Conservation (phyloP, 306 rosid species). For the Rosa persica region DNA sequence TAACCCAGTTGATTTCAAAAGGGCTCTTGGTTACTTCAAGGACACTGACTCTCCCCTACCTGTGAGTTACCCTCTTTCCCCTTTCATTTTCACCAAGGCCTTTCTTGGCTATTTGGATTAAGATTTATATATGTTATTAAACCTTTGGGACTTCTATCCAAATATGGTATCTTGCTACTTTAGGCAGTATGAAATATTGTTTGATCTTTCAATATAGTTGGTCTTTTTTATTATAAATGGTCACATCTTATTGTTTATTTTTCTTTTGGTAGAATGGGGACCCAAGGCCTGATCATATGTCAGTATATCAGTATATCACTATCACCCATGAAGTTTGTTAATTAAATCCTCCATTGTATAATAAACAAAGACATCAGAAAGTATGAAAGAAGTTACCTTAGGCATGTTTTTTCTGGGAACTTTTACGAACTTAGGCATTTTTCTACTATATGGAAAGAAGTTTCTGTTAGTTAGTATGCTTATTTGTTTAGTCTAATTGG, state of each 20-base stretch:
- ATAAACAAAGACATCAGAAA: background rate
- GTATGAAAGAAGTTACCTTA: background rate
- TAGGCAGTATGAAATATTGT: background rate
- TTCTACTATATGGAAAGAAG: background rate
- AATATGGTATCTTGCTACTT: background rate
- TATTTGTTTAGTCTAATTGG: background rate
- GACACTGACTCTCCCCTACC: constrained; percentile 20
- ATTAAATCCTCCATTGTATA: background rate
- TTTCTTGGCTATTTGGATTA: too few relatives aligned
- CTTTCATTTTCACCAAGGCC: background rate
- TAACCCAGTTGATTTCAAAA: constrained; percentile 64
- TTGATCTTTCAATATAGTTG: background rate
- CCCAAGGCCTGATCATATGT: background rate
- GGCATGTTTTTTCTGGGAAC: background rate
- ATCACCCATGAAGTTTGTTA: background rate
- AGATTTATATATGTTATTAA: background rate
- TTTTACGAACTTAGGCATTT: background rate
- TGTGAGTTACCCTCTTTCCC: constrained; percentile 7
- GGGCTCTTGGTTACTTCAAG: constrained; percentile 41
- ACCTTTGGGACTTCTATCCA: background rate
- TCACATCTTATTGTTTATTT: too few relatives aligned
- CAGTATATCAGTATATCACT: too few relatives aligned
- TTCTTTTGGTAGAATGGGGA: too few relatives aligned
- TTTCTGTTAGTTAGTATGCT: too few relatives aligned
- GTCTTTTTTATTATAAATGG: background rate